Conservation (phyloP, 257 asterid species). For the Penstemon barbatus region DNA sequence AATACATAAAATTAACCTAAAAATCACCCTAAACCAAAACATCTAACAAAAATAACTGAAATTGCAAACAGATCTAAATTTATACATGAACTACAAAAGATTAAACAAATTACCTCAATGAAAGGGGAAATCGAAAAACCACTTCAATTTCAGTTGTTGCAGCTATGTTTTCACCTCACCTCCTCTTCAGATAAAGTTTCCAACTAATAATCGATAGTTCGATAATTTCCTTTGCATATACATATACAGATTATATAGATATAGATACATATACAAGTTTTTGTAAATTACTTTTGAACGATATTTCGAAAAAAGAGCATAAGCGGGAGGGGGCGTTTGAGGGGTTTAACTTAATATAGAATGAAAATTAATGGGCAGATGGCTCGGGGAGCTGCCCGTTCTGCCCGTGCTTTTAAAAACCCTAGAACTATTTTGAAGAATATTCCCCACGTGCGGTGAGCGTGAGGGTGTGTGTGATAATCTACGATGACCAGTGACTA, state of each 20-base stretch:
- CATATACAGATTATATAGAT: no score
- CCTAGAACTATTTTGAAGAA: not conserved
- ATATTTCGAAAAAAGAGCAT: not conserved
- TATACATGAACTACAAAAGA: no score
- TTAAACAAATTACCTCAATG: no score
- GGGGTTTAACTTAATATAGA: not conserved
- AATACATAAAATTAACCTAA: no score
- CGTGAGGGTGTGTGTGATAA: no score
- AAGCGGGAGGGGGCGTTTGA: conserved; percentile 20
- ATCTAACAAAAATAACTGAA: conserved; percentile 8
- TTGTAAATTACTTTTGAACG: not conserved
- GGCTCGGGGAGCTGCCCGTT: conserved; percentile 5
- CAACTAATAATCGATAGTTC: no score
- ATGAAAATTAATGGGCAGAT: not conserved
- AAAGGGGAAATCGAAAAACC: not conserved
- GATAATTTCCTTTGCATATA: no score
- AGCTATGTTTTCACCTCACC: conserved; percentile 28
- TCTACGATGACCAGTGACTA: no score
- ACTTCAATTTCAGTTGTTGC: conserved; percentile 21
- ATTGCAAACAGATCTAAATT: conserved; percentile 17
- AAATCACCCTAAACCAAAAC: not conserved
- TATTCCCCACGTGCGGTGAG: no score
- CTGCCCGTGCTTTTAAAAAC: not conserved
- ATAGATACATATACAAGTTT: no score
- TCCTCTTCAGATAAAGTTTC: not conserved